Conservation (phyloP, 371 early-diverging fungal genomes). For the Mucor saturninus region DNA sequence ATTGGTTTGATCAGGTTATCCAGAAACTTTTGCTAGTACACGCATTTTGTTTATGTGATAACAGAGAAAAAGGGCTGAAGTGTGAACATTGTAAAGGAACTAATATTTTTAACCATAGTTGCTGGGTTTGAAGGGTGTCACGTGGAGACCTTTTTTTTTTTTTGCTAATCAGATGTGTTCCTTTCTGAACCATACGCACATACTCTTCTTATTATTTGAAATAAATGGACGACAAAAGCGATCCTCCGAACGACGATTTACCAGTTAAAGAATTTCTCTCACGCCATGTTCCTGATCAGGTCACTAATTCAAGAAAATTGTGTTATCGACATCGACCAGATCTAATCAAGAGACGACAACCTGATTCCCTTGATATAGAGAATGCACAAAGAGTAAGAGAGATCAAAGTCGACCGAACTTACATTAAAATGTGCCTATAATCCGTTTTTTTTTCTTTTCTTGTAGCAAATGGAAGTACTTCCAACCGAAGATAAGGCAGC, state of each 20-base stretch:
- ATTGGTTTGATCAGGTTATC: too few species aligned
- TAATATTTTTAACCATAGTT: too few species aligned
- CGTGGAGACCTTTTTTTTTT: too few species aligned
- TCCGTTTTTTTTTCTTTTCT: not conserved
- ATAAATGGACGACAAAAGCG: too few species aligned
- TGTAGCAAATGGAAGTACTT: constrained; percentile 42
- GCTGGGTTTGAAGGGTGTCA: too few species aligned
- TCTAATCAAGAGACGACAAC: constrained; percentile 31
- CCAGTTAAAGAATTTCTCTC: constrained; percentile 44
- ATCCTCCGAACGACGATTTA: constrained; percentile 7
- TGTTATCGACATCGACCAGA: constrained; percentile 49
- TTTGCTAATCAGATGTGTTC: too few species aligned
- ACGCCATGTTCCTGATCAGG: constrained; percentile 50
- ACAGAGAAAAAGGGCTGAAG: too few species aligned
- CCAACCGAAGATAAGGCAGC: constrained; percentile 51
- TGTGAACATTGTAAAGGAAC: too few species aligned
- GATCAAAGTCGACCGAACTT: not conserved
- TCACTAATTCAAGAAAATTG: constrained; percentile 34
- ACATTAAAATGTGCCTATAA: not conserved
- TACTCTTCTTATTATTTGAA: not conserved
- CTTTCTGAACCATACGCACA: not conserved
- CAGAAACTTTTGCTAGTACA: too few species aligned
- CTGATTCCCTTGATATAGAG: constrained; percentile 32
- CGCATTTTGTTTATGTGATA: too few species aligned
- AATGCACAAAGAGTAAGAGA: constrained; percentile 33